Base-by-base conservation (phyloP, 164 flowering plant genomes). In the Nelumbo lutea region DNA sequence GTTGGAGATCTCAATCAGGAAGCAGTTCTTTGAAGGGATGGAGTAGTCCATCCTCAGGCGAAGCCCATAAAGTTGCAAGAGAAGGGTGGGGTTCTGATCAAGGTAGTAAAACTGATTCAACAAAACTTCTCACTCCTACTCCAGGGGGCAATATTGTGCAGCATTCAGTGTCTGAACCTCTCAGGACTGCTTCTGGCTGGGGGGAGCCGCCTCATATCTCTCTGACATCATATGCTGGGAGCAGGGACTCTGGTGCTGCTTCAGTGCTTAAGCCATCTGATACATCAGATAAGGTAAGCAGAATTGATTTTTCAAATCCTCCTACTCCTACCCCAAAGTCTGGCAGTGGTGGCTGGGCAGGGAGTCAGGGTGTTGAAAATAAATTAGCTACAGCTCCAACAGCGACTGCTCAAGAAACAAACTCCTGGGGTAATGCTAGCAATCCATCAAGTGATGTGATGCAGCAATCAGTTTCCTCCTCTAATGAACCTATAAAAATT, bases 71-170 rank as follows among this genome's bases (percentile, higher is more conserved):
- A 58, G 5, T 47, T 59, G 67, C 80, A 38, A 61, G 65, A 42
- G 81, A 78, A 48, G 62, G 65, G 2, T 80, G 80, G 83, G 66
- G 58, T 61, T 70, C 80, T 62, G 78, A 72, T 43, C 9, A 59
- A 48, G 65, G 59, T 56, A 39, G 61, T 47, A 66, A 73, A 14
- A 74, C 59, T 64, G 78, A 75, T 53, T 72, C 44, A 1, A 59
- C 78, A 11, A 88, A 79, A 55, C 86, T 84, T 27, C 96, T 88
- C 10, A 86, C 91, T 43, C 93, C 88, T 7, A 88, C 96, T 67
- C 93, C 68, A 56, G 79, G 69, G 61, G 78, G 64, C 42, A 59
- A 66, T 61, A 76, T 74, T 67, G 52, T 58, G 39, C 77, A 63
- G 50, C 61, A 27, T 3, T 45, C 66, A 0, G 63, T 40, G 72